phyloP scores from a whole-genome alignment of 306 rosid genomes.

The Vigna reflexopilosa region DNA sequence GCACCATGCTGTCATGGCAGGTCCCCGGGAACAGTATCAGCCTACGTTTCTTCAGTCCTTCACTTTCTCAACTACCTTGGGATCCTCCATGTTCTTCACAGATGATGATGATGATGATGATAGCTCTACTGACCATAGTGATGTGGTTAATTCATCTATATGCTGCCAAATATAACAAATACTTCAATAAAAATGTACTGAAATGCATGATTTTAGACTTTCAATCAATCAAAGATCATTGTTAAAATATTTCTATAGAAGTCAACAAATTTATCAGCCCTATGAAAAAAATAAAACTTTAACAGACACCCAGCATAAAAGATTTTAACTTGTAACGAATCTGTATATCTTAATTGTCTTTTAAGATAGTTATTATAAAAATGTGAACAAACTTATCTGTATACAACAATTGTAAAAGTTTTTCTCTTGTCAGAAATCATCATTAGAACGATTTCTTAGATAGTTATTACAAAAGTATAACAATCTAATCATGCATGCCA shows the following conservation, averaged over 20 bases:
- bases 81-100: conserved; percentile 51
- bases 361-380: too few species aligned
- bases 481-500: neutral
- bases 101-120: conserved; percentile 49
- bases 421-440: neutral
- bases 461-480: too few species aligned
- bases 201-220: neutral
- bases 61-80: conserved; percentile 46
- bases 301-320: neutral
- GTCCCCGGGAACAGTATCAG: conserved; percentile 15
- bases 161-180: conserved; percentile 47
- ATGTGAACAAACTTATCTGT: too few species aligned
- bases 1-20: conserved; percentile 18
- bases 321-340: neutral
- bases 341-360: too few species aligned
- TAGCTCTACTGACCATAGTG: conserved; percentile 57
- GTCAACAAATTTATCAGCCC: neutral
- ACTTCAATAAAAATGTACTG: neutral
- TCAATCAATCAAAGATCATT: neutral
- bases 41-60: conserved; percentile 42
- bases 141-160: conserved; percentile 56
- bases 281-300: too few species aligned
- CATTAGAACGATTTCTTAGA: too few species aligned
- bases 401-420: neutral
- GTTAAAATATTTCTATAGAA: neutral